Evolutionary conservation across 495 filamentous ascomycete genomes (phyloP).

Genomic region (Opeltia flavorubescens): DNA sequence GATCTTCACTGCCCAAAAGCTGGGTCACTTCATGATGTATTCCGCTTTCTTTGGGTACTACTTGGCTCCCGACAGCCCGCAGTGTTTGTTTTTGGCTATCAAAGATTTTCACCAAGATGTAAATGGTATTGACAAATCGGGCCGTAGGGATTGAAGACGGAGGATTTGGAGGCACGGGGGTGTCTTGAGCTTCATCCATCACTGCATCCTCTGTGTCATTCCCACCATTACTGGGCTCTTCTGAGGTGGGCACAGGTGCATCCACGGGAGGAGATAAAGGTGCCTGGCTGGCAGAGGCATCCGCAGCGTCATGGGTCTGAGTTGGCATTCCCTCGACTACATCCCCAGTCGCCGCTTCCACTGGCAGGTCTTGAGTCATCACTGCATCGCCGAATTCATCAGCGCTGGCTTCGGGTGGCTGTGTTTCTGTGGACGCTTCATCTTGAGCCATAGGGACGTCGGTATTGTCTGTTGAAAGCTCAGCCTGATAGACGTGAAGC

Average conservation of each 20-base stretch:
- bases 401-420: neutral
- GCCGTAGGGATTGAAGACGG: neutral
- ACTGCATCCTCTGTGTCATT: neutral
- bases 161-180: neutral
- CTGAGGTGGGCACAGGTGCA: no score
- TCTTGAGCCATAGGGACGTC: neutral
- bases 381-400: neutral
- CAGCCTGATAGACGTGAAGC: neutral
- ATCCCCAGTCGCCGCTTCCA: neutral
- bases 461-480: neutral
- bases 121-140: slow-evolving; percentile 26
- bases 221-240: neutral
- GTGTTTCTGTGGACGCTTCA: neutral
- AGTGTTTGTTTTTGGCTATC: slow-evolving; percentile 32
- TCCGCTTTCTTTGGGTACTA: slow-evolving; percentile 29
- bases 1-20: slow-evolving; percentile 3
- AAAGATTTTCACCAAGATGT: slow-evolving; percentile 39
- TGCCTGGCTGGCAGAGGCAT: neutral
- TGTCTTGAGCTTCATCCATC: neutral
- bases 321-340: neutral
- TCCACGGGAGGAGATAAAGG: neutral
- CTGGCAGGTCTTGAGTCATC: neutral
- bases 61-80: slow-evolving; percentile 38
- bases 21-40: slow-evolving; percentile 22
- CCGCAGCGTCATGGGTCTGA: neutral